Evolutionary conservation across 2,329 filamentous ascomycete genomes (phyloP).

Genomic region (Alternaria gansuensis): DNA sequence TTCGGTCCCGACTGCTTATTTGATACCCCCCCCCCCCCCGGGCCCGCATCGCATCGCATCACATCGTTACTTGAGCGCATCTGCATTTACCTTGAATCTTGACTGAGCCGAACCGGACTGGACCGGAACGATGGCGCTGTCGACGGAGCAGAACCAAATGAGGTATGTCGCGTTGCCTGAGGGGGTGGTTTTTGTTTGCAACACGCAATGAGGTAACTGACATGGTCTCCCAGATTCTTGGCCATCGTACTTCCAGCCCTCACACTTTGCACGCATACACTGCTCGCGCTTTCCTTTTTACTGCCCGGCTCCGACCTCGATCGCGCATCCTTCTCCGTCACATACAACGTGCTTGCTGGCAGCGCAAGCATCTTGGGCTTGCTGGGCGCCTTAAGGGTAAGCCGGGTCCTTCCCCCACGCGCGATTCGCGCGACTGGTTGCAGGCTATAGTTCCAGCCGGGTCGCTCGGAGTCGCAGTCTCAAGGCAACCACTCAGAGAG

Average conservation of each 20-base stretch:
- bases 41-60: conserved; percentile 1
- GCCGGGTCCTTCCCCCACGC: conserved; percentile 18
- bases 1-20: conserved; percentile 1
- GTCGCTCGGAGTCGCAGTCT: neutral
- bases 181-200: neutral
- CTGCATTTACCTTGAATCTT: neutral
- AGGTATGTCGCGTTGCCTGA: conserved; percentile 15
- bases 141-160: conserved; percentile 19
- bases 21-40: conserved; percentile 6
- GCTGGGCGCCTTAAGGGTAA: conserved; percentile 57
- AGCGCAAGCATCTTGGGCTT: conserved; percentile 54
- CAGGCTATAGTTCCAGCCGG: neutral
- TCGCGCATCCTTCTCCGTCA: conserved; percentile 44
- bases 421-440: neutral
- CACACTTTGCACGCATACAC: conserved; percentile 39
- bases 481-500: neutral
- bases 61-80: conserved; percentile 4
- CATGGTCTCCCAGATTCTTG: conserved; percentile 31
- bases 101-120: neutral
- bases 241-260: conserved; percentile 41
- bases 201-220: conserved; percentile 7
- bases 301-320: conserved; percentile 39
- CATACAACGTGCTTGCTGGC: conserved; percentile 55
- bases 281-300: conserved; percentile 37
- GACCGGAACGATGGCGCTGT: conserved; percentile 7